Evolutionary conservation across 2,329 filamentous ascomycete species (phyloP), one percentile per base, ranked within the genome.

Genomic region (Fusarium compactum): DNA sequence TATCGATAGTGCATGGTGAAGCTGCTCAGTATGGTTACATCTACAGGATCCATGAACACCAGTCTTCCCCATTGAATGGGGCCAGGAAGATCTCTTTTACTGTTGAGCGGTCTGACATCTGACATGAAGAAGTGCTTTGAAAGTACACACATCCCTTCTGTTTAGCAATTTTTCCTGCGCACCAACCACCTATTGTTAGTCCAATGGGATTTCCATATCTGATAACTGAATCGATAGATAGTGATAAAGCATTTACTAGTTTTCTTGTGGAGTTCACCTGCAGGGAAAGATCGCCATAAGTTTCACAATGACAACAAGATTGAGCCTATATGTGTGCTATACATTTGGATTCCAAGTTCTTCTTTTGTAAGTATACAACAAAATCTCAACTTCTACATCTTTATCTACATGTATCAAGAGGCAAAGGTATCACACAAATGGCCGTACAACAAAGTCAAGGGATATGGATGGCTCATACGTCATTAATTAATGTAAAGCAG

Each of bases 91-190:
- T n/a, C 20, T 34, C 30, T 45, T n/a, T 34, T 41, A 53, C 30
- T n/a, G 38, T 22, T 32, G 40, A 61, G 54, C 43, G 41, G 51
- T 59, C 65, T 69, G 46, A 40, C 41, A 59, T 43, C 11, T 18
- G 16, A 25, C 16, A 52, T 46, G 9, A 10, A 41, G 18, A 32
- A 22, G 20, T 60, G 18, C 27, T 62, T 62, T 27, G 3, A 22
- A 27, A 54, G 43, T 27, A 47, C 15, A 34, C 22, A 38, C 34
- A 7, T 41, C 47, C 40, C 32, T 47, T 29, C 25, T 24, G 25
- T 62, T 32, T 41, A 34, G 29, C 29, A 9, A 32, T 34, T 62
- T 62, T 25, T 22, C 12, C 16, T 51, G 24, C 30, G 16, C 30
- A 38, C 48, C 22, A 25, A 51, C 32, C 22, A 22, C 22, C 25